Percentiles rank a stretch among this genome's conserved stretches.
phyloP scores from a whole-genome alignment of 2,329 filamentous ascomycete species.

The Aspergillus chevalieri region DNA sequence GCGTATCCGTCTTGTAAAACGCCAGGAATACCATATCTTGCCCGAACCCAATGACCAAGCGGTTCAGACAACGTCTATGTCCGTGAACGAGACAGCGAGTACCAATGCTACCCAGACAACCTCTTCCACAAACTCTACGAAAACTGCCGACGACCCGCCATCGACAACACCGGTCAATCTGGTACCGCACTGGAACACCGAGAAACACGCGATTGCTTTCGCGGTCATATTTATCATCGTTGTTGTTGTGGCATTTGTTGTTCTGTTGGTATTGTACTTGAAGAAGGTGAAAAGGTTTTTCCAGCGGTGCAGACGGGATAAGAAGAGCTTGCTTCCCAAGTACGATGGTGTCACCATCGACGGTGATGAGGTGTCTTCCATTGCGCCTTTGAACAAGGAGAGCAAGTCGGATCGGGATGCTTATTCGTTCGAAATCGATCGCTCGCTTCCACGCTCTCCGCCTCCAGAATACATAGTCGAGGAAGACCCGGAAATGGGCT shows the following conservation, averaged over 20 bases:
- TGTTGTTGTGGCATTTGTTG: constrained; percentile 13
- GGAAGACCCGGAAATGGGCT: not conserved
- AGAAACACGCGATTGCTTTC: constrained; percentile 22
- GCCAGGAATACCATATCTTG: too few relatives aligned
- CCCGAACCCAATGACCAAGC: not conserved
- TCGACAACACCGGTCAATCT: not conserved
- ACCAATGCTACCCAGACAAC: not conserved
- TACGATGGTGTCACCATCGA: not conserved
- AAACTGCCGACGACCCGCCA: not conserved
- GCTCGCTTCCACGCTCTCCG: not conserved
- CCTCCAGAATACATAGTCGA: constrained; percentile 6
- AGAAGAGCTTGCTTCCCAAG: not conserved
- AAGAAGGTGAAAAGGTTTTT: constrained; percentile 1
- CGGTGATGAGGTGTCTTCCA: not conserved
- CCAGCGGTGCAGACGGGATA: not conserved
- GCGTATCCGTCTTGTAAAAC: too few relatives aligned
- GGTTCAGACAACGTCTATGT: not conserved
- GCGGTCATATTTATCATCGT: constrained; percentile 18
- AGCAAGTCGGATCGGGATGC: not conserved
- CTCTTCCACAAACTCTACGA: not conserved
- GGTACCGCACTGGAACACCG: constrained; percentile 13
- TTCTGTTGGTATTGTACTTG: constrained; percentile 17
- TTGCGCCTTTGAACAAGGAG: not conserved
- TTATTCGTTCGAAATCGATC: not conserved
- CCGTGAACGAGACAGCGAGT: not conserved